Evolutionary conservation across 371 early-diverging fungal species (phyloP).

Genomic region (Rhizomucor miehei): DNA sequence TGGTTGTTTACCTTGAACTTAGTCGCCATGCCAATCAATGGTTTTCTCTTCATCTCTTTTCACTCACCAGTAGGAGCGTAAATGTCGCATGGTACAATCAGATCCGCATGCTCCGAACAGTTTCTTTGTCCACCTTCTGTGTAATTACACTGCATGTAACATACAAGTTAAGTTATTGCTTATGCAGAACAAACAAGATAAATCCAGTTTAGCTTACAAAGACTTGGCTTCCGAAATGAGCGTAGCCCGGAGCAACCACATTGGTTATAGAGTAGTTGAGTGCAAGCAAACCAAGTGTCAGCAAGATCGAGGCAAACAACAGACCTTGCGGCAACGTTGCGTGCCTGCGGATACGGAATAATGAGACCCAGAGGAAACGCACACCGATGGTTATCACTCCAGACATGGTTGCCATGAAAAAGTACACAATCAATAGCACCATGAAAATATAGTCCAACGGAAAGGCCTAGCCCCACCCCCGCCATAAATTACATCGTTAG

Average conservation of each 20-base stretch:
- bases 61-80: slow-evolving; percentile 50
- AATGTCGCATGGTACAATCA: slow-evolving; percentile 62
- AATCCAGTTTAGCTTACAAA: slow-evolving; percentile 46
- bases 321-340: slow-evolving; percentile 64
- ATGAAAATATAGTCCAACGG: slow-evolving; percentile 65
- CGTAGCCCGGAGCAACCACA: slow-evolving; percentile 63
- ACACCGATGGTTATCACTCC: slow-evolving; percentile 62
- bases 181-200: background rate
- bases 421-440: slow-evolving; percentile 57
- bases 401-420: slow-evolving; percentile 58
- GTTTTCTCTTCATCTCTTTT: background rate
- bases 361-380: slow-evolving; percentile 59
- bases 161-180: background rate
- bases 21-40: background rate
- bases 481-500: background rate
- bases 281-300: slow-evolving; percentile 60
- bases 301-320: slow-evolving; percentile 45
- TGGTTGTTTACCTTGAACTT: background rate
- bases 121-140: slow-evolving; percentile 41
- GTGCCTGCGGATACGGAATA: slow-evolving; percentile 51
- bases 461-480: no score
- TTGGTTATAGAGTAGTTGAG: slow-evolving; percentile 57
- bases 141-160: slow-evolving; percentile 53
- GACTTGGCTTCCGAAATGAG: slow-evolving; percentile 68
- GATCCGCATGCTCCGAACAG: slow-evolving; percentile 46